Evolutionary conservation across 768 basidiomycete species (phyloP).

Genomic region (Fomitopsis pulvina): DNA sequence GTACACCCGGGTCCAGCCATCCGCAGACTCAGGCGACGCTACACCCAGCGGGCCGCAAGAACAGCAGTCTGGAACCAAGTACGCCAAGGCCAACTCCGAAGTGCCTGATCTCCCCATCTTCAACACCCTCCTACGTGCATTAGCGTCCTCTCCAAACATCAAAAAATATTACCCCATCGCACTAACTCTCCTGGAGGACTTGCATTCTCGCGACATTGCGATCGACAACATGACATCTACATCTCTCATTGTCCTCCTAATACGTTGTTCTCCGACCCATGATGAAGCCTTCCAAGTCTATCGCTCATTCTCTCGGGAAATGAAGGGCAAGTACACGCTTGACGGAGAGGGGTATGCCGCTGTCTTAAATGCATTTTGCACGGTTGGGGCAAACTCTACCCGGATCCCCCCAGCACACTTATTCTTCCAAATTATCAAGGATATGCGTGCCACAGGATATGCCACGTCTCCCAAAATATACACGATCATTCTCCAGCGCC

Average conservation of each 20-base stretch:
- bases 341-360: constrained; percentile 54
- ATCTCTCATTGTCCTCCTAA: constrained; percentile 55
- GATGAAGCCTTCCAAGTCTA: constrained; percentile 63
- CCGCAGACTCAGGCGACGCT: background rate
- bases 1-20: constrained; percentile 4
- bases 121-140: constrained; percentile 30
- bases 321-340: constrained; percentile 25
- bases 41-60: background rate
- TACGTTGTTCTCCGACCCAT: constrained; percentile 50
- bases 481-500: constrained; percentile 55
- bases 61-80: too few species aligned
- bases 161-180: constrained; percentile 42
- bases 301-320: constrained; percentile 27
- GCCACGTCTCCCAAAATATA: constrained; percentile 55
- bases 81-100: background rate
- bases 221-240: constrained; percentile 39
- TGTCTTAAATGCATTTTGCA: constrained; percentile 58
- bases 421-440: constrained; percentile 69
- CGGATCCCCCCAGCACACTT: constrained; percentile 13
- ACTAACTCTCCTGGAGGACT: constrained; percentile 54
- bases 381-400: constrained; percentile 41
- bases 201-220: constrained; percentile 46
- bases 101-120: constrained; percentile 37
- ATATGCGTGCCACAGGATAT: constrained; percentile 68
- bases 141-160: constrained; percentile 35